These are phyloP conservation scores for Stagonosporopsis chrysanthemi DNA, from an alignment of 2,329 filamentous ascomycete species.

Conservation along the genomic window DNA sequence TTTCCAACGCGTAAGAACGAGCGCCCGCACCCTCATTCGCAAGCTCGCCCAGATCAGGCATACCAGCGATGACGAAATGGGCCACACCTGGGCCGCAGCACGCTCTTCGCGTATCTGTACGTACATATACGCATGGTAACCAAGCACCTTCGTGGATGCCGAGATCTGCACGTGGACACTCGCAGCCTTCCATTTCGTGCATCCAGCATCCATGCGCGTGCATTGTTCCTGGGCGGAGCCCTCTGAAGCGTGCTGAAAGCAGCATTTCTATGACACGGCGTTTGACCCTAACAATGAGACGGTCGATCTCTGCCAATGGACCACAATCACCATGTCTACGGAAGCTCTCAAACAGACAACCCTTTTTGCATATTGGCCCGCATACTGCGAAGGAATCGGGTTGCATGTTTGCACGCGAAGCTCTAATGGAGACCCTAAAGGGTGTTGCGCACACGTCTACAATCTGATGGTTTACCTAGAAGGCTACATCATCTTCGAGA, in stretches of 20 bases:
- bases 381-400: no score
- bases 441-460: no score
- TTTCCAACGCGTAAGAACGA: not conserved
- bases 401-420: no score
- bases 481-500: no score
- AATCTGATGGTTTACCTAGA: no score
- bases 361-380: not conserved
- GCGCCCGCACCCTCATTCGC: conserved; percentile 4
- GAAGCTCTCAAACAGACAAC: not conserved
- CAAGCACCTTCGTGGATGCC: not conserved
- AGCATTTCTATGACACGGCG: not conserved
- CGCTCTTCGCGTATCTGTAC: not conserved
- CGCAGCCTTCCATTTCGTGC: not conserved
- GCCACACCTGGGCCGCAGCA: not conserved
- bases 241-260: not conserved
- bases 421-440: no score
- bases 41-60: conserved; percentile 15
- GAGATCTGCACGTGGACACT: not conserved
- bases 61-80: conserved; percentile 8
- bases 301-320: conserved; percentile 2
- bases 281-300: not conserved
- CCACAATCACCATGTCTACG: not conserved
- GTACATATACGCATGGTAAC: not conserved
- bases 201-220: not conserved
- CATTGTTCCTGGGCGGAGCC: no score